phyloP scores from a whole-genome alignment of 2,329 filamentous ascomycete species.

The Aureobasidium sp. region DNA sequence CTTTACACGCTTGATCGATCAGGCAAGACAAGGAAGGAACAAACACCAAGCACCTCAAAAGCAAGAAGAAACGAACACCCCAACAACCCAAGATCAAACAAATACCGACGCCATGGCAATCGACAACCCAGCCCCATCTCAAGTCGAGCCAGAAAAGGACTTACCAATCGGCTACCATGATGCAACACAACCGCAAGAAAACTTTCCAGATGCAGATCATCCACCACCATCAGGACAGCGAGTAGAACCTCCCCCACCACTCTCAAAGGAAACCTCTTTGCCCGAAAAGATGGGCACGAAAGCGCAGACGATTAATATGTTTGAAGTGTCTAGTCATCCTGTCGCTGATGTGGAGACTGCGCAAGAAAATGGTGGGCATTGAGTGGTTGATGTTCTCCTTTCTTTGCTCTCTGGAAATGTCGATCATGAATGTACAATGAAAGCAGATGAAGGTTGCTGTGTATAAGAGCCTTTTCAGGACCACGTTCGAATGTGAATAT shows the following conservation, averaged over 20 bases:
- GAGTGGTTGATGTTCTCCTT: neutral
- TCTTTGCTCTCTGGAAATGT: neutral
- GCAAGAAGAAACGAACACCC: neutral
- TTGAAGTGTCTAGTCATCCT: conserved; percentile 34
- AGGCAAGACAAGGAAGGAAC: conserved; percentile 50
- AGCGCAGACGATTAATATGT: conserved; percentile 34
- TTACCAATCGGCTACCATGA: conserved; percentile 8
- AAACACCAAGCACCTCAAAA: conserved; percentile 19
- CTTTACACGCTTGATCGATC: conserved; percentile 72
- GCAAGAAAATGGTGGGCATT: neutral
- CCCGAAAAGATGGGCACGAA: conserved; percentile 21
- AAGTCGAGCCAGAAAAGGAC: conserved; percentile 19
- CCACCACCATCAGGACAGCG: conserved; percentile 7
- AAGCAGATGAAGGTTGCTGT: neutral
- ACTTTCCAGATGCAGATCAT: neutral
- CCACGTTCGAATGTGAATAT: neutral
- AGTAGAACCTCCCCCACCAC: conserved; percentile 17
- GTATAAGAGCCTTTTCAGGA: neutral
- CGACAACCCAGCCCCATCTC: neutral
- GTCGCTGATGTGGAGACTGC: conserved; percentile 30
- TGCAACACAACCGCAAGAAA: neutral
- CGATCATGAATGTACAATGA: neutral
- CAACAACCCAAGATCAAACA: neutral
- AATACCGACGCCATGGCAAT: neutral
- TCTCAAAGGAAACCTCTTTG: conserved; percentile 15